A percentile compares a stretch with the other conserved stretches of the same genome.
phyloP scores from a whole-genome alignment of 2,329 filamentous ascomycete species.

The Trichoderma aggressivum region DNA sequence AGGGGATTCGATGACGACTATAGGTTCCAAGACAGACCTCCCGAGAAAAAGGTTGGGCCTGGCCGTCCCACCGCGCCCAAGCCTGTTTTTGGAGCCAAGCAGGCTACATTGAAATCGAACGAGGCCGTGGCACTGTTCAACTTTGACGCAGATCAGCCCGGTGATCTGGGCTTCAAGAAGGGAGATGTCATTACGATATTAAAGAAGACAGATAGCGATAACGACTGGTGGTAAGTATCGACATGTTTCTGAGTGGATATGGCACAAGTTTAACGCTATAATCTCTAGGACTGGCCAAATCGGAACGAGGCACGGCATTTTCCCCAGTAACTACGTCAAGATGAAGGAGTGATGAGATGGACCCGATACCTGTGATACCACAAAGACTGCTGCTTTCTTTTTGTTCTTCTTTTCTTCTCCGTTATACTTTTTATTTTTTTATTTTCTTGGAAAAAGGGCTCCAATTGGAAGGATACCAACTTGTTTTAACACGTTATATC shows the following conservation, averaged over 20 bases:
- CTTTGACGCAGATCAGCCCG: constrained; percentile 90
- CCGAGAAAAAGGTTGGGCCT: constrained; percentile 55
- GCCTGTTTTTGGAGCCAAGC: constrained; percentile 67
- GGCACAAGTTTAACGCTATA: background rate
- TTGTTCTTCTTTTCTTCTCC: background rate
- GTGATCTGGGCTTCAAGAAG: constrained; percentile 94
- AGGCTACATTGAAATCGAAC: constrained; percentile 61
- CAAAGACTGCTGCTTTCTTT: constrained; percentile 10
- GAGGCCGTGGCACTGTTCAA: constrained; percentile 90
- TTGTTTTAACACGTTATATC: constrained; percentile 15
- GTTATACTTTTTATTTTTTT: background rate
- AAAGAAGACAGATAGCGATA: constrained; percentile 89
- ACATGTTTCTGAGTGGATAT: background rate
- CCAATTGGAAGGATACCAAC: constrained; percentile 20
- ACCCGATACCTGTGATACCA: constrained; percentile 18
- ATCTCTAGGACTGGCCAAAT: constrained; percentile 77
- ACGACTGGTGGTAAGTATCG: constrained; percentile 83
- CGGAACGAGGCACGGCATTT: constrained; percentile 81
- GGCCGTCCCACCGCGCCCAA: constrained; percentile 83
- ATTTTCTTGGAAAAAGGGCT: constrained; percentile 15
- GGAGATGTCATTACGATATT: constrained; percentile 92
- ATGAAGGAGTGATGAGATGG: constrained; percentile 49
- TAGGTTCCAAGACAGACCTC: constrained; percentile 48
- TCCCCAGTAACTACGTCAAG: constrained; percentile 78
- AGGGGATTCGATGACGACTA: constrained; percentile 48